Base-by-base conservation (phyloP, 2,329 filamentous ascomycete genomes). In the Colletotrichum spinosum region DNA sequence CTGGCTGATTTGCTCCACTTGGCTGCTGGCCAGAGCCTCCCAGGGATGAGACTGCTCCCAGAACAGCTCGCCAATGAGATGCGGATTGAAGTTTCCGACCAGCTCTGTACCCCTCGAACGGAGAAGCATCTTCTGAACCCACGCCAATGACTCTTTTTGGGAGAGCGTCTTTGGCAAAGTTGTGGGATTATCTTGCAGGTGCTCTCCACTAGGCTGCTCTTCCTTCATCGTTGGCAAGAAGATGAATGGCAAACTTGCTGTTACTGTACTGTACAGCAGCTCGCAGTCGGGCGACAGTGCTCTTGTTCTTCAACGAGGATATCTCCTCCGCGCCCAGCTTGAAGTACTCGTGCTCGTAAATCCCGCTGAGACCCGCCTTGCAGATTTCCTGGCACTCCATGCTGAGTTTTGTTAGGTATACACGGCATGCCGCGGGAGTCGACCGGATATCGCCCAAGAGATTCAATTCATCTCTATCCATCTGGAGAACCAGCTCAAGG, bases 31-130 rank as follows among this genome's bases (percentile, higher is more conserved):
- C 33, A 55, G 37, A 45, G 8, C 25, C 17, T 55, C 41, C 89
- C 88, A 92, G 0, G 81, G 83, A 10, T 69, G 55, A 0, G 82
- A 87, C 66, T 91, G 88, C 54, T 89, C 81, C 35, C 76, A 76
- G 72, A 92, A 92, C 0, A 92, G 73, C 34, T 89, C 83, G 0
- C 78, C 77, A 0, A 91, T 80, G 9, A 91, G 76, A 67, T 86
- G 72, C 0, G 88, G 84, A 68, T 89, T 88, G 74, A 88, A 90
- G 0, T 79, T 86, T 0, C 88, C 87, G 0, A 86, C 85, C 0
- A 91, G 74, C 71, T 92, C 89, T 15, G 33, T 51, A 38, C 33
- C 33, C 33, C 49, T 51, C 33, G 33, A 51, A 6, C 82, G 75
- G 49, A 51, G 49, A 51, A 51, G 33, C 12, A 51, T 51, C 49